phyloP scores from a whole-genome alignment of 306 rosid species.

The Fagus sylvatica region DNA sequence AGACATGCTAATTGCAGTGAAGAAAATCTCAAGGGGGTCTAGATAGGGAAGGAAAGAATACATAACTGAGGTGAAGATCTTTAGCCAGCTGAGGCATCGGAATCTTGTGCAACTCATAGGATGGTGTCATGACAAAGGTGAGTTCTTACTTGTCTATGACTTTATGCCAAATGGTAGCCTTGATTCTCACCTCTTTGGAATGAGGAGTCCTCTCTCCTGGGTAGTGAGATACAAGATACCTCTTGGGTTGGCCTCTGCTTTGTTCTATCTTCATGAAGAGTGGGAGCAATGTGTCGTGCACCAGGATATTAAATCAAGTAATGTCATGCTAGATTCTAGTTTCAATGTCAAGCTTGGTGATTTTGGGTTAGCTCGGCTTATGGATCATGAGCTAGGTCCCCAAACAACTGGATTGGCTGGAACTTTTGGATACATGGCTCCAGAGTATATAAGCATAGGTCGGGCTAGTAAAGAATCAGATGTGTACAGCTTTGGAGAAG shows the following conservation, averaged over 20 bases:
- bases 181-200: slow-evolving; percentile 4
- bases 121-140: slow-evolving; percentile 8
- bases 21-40: slow-evolving; percentile 16
- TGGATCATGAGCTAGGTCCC: slow-evolving; percentile 6
- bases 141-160: slow-evolving; percentile 12
- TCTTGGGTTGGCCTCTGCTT: neutral
- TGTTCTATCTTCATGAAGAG: slow-evolving; percentile 14
- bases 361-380: slow-evolving; percentile 3
- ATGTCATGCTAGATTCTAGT: slow-evolving; percentile 6
- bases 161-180: slow-evolving; percentile 10
- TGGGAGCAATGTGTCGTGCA: slow-evolving; percentile 11
- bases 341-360: slow-evolving; percentile 2
- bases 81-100: neutral
- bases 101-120: slow-evolving; percentile 13
- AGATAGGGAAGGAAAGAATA: slow-evolving; percentile 13
- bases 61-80: slow-evolving; percentile 5
- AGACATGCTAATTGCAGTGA: neutral
- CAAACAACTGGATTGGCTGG: neutral
- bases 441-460: neutral
- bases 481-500: neutral
- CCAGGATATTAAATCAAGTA: slow-evolving; percentile 3
- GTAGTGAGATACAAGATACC: slow-evolving; percentile 1
- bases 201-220: slow-evolving; percentile 1
- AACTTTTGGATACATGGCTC: slow-evolving; percentile 21
- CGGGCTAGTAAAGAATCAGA: neutral